Conservation (phyloP, 2,329 filamentous ascomycete species). For the Anthostomella pinea region DNA sequence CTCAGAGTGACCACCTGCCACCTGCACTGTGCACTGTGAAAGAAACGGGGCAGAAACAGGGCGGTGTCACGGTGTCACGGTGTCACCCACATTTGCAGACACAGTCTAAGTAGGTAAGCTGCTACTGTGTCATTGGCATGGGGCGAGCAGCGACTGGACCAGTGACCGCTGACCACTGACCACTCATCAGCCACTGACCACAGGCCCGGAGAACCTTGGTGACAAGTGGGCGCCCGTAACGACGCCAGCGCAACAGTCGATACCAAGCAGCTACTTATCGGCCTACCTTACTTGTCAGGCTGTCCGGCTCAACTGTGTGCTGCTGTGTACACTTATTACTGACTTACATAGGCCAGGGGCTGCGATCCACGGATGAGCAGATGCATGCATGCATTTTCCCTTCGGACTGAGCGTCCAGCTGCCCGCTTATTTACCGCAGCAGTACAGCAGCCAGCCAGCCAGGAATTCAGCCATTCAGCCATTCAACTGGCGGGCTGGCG, state of each 20-base stretch:
- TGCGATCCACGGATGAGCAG: constrained; percentile 21
- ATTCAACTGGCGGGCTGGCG: too few species aligned
- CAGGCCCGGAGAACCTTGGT: too few species aligned
- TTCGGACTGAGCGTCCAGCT: constrained; percentile 14
- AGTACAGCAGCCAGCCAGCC: not conserved
- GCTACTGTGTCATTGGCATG: too few species aligned
- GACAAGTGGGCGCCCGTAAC: too few species aligned
- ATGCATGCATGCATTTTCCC: constrained; percentile 23
- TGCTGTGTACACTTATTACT: too few species aligned
- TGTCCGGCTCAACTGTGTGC: constrained; percentile 19
- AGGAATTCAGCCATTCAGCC: constrained; percentile 6
- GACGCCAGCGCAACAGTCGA: not conserved
- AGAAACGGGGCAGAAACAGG: not conserved
- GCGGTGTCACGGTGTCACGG: not conserved
- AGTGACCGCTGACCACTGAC: too few species aligned
- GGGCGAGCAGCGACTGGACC: too few species aligned
- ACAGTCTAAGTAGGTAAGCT: too few species aligned
- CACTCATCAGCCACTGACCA: too few species aligned
- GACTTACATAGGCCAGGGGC: too few species aligned
- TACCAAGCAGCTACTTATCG: constrained; percentile 12
- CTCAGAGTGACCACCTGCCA: too few species aligned
- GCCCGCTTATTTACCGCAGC: not conserved
- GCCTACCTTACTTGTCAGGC: constrained; percentile 18
- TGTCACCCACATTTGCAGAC: too few species aligned
- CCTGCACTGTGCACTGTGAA: constrained; percentile 4